A percentile compares a stretch with the other conserved stretches of the same genome.
Evolutionary conservation across 2,329 filamentous ascomycete genomes (phyloP).

Genomic region (Alternaria postmessia): DNA sequence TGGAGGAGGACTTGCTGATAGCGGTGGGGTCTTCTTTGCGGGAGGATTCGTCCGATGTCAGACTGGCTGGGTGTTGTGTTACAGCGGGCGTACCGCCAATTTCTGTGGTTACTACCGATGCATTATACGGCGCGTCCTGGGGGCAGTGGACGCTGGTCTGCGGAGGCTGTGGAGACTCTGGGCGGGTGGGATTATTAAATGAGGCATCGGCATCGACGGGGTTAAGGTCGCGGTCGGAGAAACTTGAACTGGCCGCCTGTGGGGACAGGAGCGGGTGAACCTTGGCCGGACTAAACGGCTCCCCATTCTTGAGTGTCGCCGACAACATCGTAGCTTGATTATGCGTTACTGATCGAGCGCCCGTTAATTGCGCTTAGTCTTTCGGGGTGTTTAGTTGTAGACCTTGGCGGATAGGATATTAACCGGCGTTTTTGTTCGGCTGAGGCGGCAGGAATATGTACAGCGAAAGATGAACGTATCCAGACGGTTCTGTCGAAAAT

Average conservation of each 20-base stretch:
- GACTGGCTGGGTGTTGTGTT: conserved; percentile 24
- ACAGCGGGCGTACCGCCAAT: conserved; percentile 39
- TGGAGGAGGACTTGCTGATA: conserved; percentile 44
- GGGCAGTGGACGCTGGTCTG: conserved; percentile 36
- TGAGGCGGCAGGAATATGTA: conserved; percentile 24
- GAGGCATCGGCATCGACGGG: conserved; percentile 37
- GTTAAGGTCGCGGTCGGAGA: conserved; percentile 46
- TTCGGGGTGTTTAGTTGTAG: conserved; percentile 7
- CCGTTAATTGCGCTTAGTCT: conserved; percentile 2
- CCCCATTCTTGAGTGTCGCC: conserved; percentile 33
- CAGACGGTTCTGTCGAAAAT: conserved; percentile 38
- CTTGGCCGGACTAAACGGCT: conserved; percentile 46
- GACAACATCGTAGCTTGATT: conserved; percentile 32
- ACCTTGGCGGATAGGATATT: conserved; percentile 14
- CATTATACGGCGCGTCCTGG: conserved; percentile 37
- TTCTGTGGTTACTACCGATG: conserved; percentile 38
- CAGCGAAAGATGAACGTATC: conserved; percentile 38
- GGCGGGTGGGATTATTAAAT: conserved; percentile 36
- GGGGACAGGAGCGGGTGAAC: conserved; percentile 48
- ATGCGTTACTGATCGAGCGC: neutral
- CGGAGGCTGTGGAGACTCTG: conserved; percentile 38
- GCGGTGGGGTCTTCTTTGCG: conserved; percentile 29
- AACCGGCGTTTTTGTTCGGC: conserved; percentile 3
- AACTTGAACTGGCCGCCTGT: conserved; percentile 34
- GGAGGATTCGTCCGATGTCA: conserved; percentile 38